Conservation (phyloP, 2,329 filamentous ascomycete genomes). For the Xylaria multiplex region DNA sequence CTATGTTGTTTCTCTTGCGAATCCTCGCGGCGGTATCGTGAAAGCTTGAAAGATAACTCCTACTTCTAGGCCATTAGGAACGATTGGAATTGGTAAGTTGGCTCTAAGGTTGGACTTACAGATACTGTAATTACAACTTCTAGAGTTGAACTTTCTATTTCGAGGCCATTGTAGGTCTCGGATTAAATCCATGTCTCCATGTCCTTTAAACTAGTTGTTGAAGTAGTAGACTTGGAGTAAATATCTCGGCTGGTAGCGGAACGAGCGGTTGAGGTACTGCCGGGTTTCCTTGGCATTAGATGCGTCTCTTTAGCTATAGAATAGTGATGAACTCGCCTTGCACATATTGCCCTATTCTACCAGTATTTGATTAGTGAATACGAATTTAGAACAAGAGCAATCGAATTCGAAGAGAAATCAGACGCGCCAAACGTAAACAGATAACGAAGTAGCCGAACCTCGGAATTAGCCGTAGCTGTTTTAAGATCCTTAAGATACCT, state of each 20-base stretch:
- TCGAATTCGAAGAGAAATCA: neutral
- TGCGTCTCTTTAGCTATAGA: neutral
- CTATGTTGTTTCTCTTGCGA: neutral
- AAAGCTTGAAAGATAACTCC: neutral
- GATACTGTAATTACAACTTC: neutral
- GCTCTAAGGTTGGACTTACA: neutral
- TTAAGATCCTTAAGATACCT: neutral
- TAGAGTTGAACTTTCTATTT: neutral
- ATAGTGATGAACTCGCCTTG: neutral
- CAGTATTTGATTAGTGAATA: neutral
- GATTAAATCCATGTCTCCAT: neutral
- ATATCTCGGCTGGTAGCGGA: neutral
- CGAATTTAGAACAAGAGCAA: neutral
- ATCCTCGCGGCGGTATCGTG: neutral
- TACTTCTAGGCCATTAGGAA: neutral
- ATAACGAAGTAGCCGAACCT: neutral
- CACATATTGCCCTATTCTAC: neutral
- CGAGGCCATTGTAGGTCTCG: neutral
- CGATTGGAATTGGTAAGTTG: neutral
- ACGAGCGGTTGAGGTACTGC: neutral
- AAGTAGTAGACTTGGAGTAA: neutral
- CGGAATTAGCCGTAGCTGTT: conserved; percentile 20
- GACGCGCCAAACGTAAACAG: neutral
- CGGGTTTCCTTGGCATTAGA: neutral
- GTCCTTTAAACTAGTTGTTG: neutral